Evolutionary conservation across 75 land plant genomes (phyloP).

Genomic region (Sequoia sempervirens): DNA sequence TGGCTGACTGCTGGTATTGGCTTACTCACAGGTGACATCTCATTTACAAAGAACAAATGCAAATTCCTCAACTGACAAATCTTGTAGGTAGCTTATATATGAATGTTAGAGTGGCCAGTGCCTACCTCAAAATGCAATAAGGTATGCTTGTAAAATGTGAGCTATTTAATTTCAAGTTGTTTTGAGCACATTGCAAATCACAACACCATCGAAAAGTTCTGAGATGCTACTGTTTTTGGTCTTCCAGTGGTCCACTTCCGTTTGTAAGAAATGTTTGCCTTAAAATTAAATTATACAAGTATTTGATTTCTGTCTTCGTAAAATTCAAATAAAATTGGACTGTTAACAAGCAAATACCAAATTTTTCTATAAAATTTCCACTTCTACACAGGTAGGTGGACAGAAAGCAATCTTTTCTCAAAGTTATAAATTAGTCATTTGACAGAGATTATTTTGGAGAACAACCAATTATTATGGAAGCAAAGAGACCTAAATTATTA

Average conservation of each 20-base stretch:
- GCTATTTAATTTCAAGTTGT: slow-evolving; percentile 1
- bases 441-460: no score
- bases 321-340: neutral
- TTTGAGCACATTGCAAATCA: neutral
- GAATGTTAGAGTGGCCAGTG: neutral
- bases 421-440: no score
- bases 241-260: neutral
- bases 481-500: no score
- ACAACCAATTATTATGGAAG: no score
- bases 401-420: no score
- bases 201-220: neutral
- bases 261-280: neutral
- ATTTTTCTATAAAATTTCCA: neutral
- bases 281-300: neutral
- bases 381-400: no score
- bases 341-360: neutral
- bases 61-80: neutral
- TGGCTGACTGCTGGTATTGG: neutral
- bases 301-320: neutral
- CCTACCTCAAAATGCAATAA: neutral
- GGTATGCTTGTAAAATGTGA: slow-evolving; percentile 5
- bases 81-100: neutral
- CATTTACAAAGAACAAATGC: neutral
- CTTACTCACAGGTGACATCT: neutral
- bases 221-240: neutral